Base-by-base conservation (phyloP, 2,329 filamentous ascomycete species). In the Stagonosporopsis cucurbitacearum region DNA sequence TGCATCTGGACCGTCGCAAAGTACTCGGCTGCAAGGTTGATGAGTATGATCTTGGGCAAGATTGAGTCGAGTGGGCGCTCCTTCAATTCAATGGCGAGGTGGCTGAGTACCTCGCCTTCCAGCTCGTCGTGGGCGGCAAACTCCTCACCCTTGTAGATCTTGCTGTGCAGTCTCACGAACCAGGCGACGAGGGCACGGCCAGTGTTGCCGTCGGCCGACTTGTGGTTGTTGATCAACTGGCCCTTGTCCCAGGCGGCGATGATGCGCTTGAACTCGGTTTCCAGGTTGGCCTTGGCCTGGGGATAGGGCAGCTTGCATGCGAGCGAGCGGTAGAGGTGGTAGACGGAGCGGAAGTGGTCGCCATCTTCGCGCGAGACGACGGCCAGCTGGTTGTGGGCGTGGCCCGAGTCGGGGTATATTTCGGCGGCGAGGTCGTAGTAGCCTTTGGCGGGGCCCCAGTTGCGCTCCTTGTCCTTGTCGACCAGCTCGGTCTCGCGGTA, bases 321-420 rank as follows among this genome's bases (percentile, higher is more conserved):
- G 64, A 95, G 83, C 15, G 93, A 88, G 60, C 93, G 88, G 71
- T 96, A 95, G 36, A 98, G 86, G 74, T 96, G 88, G 75, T 97
- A 98, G 26, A 96, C 88, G 9, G 92, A 88, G 58, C 92, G 86
- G 46, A 98, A 84, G 71, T 96, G 90, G 64, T 94, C 89, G 54
- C 84, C 85, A 66, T 93, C 86, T 49, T 89, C 88, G 43, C 91
- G 84, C 57, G 89, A 88, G 56, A 98, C 88, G 32, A 98, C 90
- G 32, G 91, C 93, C 73, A 95, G 86, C 75, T 98, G 95, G 69
- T 99, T 94, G 69, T 96, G 90, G 15, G 92, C 90, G 60, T 88
- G 86, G 26, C 94, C 94, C 41, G 90, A 92, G 17, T 86, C 81
- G 3, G 94, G 92, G 64, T 90, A 84, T 49, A 98, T 83, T 47